Conservation (phyloP, 1,284 basidiomycete genomes). For the Phlebopus sp. region DNA sequence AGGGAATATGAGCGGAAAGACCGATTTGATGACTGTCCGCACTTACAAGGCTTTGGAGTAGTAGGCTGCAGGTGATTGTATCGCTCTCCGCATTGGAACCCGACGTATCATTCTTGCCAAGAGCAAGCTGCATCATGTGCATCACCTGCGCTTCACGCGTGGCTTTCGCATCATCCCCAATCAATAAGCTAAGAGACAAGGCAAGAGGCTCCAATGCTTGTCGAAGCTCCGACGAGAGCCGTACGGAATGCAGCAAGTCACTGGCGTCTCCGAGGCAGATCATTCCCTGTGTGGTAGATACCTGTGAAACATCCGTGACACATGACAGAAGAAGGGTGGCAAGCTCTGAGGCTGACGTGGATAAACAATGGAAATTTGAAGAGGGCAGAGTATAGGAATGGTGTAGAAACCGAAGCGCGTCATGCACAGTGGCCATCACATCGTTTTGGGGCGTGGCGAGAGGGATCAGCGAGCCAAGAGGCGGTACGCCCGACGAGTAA, state of each 20-base stretch:
- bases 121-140: slow-evolving; percentile 55
- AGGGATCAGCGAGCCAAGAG: slow-evolving; percentile 52
- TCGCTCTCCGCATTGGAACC: slow-evolving; percentile 61
- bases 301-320: slow-evolving; percentile 55
- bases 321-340: slow-evolving; percentile 57
- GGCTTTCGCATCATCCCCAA: slow-evolving; percentile 67
- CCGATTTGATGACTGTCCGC: neutral
- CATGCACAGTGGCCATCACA: slow-evolving; percentile 55
- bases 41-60: slow-evolving; percentile 58
- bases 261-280: slow-evolving; percentile 52
- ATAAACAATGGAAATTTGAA: slow-evolving; percentile 60
- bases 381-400: slow-evolving; percentile 55
- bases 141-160: slow-evolving; percentile 65
- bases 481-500: slow-evolving; percentile 52
- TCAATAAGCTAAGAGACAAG: slow-evolving; percentile 53
- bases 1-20: slow-evolving; percentile 10
- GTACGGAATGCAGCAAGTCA: slow-evolving; percentile 51
- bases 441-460: slow-evolving; percentile 44
- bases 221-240: slow-evolving; percentile 48
- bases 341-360: slow-evolving; percentile 58
- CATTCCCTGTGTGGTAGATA: slow-evolving; percentile 57
- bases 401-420: slow-evolving; percentile 56
- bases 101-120: slow-evolving; percentile 55
- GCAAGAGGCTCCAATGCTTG: slow-evolving; percentile 59
- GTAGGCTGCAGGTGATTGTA: slow-evolving; percentile 56